Percentiles rank a stretch among this genome's conserved stretches.
phyloP scores from a whole-genome alignment of 768 basidiomycete genomes.

The Lactarius vividus region DNA sequence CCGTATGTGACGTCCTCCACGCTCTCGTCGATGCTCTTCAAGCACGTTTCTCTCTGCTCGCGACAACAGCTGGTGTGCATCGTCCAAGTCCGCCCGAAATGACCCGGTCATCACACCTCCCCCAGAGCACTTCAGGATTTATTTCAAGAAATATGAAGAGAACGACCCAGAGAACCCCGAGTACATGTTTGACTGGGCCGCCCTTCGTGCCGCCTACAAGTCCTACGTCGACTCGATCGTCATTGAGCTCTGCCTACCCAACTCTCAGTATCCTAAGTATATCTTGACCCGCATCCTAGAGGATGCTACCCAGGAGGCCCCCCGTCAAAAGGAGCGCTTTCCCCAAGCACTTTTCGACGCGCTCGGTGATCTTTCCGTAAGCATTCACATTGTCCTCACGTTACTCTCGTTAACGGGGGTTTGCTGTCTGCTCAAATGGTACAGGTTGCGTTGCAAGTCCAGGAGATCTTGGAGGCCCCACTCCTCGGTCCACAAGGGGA shows the following conservation, averaged over 20 bases:
- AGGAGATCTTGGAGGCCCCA: slow-evolving; percentile 60
- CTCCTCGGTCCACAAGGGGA: slow-evolving; percentile 56
- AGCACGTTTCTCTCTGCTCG: slow-evolving; percentile 62
- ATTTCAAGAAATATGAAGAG: slow-evolving; percentile 53
- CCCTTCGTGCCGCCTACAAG: slow-evolving; percentile 58
- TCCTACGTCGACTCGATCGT: slow-evolving; percentile 85
- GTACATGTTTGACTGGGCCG: slow-evolving; percentile 63
- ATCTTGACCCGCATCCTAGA: slow-evolving; percentile 65
- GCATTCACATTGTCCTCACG: slow-evolving; percentile 22
- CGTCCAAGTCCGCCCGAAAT: slow-evolving; percentile 17
- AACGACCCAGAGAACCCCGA: slow-evolving; percentile 46
- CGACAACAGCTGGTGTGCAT: slow-evolving; percentile 64
- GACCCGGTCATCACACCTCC: slow-evolving; percentile 9
- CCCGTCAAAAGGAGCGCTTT: slow-evolving; percentile 70
- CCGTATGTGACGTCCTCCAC: slow-evolving; percentile 60
- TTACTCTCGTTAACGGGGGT: background rate
- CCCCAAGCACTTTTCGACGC: slow-evolving; percentile 80
- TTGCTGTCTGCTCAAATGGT: background rate
- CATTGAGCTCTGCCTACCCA: slow-evolving; percentile 77
- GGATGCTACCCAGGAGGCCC: slow-evolving; percentile 71
- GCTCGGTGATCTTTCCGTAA: slow-evolving; percentile 75
- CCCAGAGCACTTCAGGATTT: slow-evolving; percentile 67
- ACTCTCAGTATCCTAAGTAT: slow-evolving; percentile 61
- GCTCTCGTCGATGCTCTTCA: slow-evolving; percentile 60
- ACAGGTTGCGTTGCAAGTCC: slow-evolving; percentile 64